Conservation (phyloP, 306 rosid species). For the Chamaecrista fasciculata region DNA sequence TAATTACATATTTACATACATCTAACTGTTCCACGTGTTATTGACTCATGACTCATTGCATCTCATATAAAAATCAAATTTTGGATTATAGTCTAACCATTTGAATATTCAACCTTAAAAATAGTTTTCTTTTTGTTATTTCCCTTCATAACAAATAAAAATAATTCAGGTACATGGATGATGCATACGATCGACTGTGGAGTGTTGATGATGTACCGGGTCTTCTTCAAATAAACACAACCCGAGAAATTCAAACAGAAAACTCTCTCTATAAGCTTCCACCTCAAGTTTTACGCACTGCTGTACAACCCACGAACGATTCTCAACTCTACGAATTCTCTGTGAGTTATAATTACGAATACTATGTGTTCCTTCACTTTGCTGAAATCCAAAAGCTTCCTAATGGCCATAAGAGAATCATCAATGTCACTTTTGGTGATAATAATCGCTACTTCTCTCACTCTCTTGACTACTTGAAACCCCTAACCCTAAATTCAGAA, state of each 20-base stretch:
- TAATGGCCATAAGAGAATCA: conserved; percentile 30
- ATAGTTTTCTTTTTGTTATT: too few species aligned
- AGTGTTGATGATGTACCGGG: neutral
- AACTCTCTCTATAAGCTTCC: conserved; percentile 20
- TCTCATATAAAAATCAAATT: too few species aligned
- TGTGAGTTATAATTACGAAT: too few species aligned
- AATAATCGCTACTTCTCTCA: neutral
- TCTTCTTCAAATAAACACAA: neutral
- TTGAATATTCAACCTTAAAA: too few species aligned
- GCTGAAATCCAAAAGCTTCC: conserved; percentile 39
- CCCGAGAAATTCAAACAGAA: neutral
- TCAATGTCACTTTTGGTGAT: conserved; percentile 21
- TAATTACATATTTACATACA: too few species aligned
- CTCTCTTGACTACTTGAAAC: conserved; percentile 31
- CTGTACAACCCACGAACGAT: neutral
- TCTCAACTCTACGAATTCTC: too few species aligned
- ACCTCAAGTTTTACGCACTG: conserved; percentile 30
- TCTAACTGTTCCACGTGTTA: too few species aligned
- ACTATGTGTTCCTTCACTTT: conserved; percentile 34
- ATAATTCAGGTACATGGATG: conserved; percentile 32
- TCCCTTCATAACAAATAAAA: neutral
- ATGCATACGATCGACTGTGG: conserved; percentile 47
- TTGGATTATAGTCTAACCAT: too few species aligned
- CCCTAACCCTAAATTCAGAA: neutral
- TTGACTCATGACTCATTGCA: too few species aligned